phyloP scores from a whole-genome alignment of 73 alveolate species.

The Paramecium octaurelia region DNA sequence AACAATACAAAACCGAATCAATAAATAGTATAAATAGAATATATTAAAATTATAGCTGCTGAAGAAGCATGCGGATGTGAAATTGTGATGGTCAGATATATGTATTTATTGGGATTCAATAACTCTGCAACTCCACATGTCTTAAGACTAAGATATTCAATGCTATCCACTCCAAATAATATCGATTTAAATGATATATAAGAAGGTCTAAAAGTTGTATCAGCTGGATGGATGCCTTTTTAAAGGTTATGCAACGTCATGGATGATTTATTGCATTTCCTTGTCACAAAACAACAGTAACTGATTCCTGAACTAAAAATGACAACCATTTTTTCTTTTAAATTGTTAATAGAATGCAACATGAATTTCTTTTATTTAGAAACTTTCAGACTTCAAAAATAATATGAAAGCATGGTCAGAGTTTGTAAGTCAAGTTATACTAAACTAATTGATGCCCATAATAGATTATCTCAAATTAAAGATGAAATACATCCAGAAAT shows the following conservation, averaged over 20 bases:
- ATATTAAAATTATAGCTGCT: neutral
- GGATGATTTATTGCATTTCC: constrained; percentile 12
- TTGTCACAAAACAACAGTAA: neutral
- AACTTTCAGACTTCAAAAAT: neutral
- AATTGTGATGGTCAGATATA: constrained; percentile 12
- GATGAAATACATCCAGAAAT: neutral
- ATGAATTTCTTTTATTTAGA: constrained; percentile 23
- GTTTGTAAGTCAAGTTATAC: constrained; percentile 17
- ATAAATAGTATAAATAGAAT: neutral
- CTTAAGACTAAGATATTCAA: neutral
- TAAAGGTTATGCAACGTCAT: constrained; percentile 18
- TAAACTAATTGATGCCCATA: neutral
- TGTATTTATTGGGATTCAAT: constrained; percentile 4
- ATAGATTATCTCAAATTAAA: neutral
- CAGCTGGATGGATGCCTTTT: constrained; percentile 20
- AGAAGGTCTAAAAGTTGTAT: neutral
- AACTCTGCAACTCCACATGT: neutral
- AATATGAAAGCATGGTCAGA: neutral
- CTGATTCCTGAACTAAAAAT: constrained; percentile 6
- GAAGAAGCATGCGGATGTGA: constrained; percentile 53
- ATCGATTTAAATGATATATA: neutral
- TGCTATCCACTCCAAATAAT: neutral
- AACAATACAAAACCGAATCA: neutral
- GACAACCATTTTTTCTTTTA: neutral
- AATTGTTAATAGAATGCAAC: constrained; percentile 27